Percentiles rank a stretch among this genome's conserved stretches.
phyloP scores from a whole-genome alignment of 2,329 filamentous ascomycete genomes.

The Alternaria sp. region DNA sequence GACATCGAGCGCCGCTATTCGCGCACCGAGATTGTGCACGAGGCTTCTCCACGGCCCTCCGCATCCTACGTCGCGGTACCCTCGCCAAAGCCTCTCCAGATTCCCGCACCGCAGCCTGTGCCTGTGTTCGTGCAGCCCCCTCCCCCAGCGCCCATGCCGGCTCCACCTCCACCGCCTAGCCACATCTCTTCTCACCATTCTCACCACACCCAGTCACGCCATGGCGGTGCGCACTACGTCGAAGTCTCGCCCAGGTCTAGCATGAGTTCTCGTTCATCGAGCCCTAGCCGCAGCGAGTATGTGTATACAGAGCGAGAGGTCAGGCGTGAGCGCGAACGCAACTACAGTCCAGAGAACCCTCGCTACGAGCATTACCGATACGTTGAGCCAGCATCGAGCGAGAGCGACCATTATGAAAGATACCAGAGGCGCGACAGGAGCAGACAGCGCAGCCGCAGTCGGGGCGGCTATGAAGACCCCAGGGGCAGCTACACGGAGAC shows the following conservation, averaged over 20 bases:
- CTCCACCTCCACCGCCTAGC: slow-evolving; percentile 34
- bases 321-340: slow-evolving; percentile 49
- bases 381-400: slow-evolving; percentile 49
- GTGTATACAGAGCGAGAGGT: slow-evolving; percentile 54
- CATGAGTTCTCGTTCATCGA: slow-evolving; percentile 38
- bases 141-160: slow-evolving; percentile 38
- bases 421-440: slow-evolving; percentile 33
- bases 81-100: slow-evolving; percentile 38
- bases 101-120: slow-evolving; percentile 51
- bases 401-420: slow-evolving; percentile 37
- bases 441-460: slow-evolving; percentile 38
- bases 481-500: slow-evolving; percentile 39
- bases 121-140: slow-evolving; percentile 49
- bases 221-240: slow-evolving; percentile 50
- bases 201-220: slow-evolving; percentile 14
- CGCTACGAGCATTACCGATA: slow-evolving; percentile 57
- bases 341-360: slow-evolving; percentile 43
- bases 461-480: slow-evolving; percentile 38
- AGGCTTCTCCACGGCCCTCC: slow-evolving; percentile 36
- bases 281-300: slow-evolving; percentile 47
- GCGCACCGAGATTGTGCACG: slow-evolving; percentile 41
- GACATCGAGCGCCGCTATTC: slow-evolving; percentile 33
- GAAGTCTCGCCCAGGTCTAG: slow-evolving; percentile 52
- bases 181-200: slow-evolving; percentile 20
- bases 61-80: slow-evolving; percentile 42